phyloP scores from a whole-genome alignment of 2,329 filamentous ascomycete species.

The Exophiala oligosperma region DNA sequence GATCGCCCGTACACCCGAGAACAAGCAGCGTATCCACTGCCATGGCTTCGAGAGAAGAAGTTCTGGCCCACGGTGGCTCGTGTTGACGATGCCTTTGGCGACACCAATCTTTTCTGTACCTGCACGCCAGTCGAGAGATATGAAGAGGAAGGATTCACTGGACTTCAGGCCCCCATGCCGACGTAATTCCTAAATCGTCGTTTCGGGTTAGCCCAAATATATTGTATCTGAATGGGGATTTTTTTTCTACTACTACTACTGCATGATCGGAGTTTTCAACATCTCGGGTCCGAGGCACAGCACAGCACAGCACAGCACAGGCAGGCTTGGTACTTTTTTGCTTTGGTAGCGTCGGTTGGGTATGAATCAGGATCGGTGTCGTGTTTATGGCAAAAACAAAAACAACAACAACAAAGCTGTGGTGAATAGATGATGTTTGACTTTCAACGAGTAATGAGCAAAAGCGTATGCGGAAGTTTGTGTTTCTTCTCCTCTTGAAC shows the following conservation, averaged over 20 bases:
- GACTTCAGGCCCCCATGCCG: conserved; percentile 21
- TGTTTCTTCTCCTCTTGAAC: no score
- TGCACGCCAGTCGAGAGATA: conserved; percentile 75
- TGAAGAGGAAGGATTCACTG: conserved; percentile 22
- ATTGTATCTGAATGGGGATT: neutral
- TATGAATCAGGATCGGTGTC: no score
- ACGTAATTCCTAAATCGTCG: conserved; percentile 11
- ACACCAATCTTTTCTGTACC: conserved; percentile 92
- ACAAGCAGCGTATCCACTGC: conserved; percentile 81
- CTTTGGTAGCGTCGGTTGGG: no score
- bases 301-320: no score
- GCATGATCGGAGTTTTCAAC: neutral
- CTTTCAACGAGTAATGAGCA: neutral
- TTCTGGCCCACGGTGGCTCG: conserved; percentile 91
- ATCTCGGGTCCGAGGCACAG: no score
- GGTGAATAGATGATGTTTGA: neutral
- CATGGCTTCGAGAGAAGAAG: conserved; percentile 88
- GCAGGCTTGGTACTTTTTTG: no score
- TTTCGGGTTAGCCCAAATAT: neutral
- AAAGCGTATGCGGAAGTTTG: neutral
- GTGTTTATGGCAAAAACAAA: no score
- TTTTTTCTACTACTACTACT: neutral
- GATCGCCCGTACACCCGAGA: conserved; percentile 77
- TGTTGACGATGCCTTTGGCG: conserved; percentile 87
- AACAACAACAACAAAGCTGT: neutral